Base-by-base conservation (phyloP, 306 rosid species). In the Vigna nakashimae region DNA sequence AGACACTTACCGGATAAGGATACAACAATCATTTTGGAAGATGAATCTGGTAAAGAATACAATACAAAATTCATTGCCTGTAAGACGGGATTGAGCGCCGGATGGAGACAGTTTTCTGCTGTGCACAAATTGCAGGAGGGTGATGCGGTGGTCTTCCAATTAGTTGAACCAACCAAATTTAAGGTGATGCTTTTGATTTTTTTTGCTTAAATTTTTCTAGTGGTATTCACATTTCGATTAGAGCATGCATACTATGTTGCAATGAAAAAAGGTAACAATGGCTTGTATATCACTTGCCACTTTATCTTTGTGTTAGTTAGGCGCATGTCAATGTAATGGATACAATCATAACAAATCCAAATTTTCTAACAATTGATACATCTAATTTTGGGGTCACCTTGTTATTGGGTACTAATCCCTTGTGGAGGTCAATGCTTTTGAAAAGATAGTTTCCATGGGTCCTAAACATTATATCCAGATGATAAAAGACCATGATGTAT, bases 21-120 rank as follows among this genome's bases (percentile, higher is more conserved):
- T 83, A 69, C 64, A 48, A 84, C 90, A 11, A 48, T 94, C 50
- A 88, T 78, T 75, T 85, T 94, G 82, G 97, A 90, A 86, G 95
- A 94, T 82, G 96, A 94, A 80, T 80, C 75, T 74, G 96, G 93
- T 57, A 92, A 71, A 84, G 91, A 87, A 50, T 87, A 77, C 78
- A 85, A 80, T 16, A 78, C 79, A 30, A 94, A 94, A 79, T 94
- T 88, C 82, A 87, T 94, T 69, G 98, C 98, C 8, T 87, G 73
- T 77, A 94, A 90, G 86, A 87, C 94, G 17, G 98, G 98, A 64
- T 73, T 94, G 52, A 88, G 98, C 68, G 89, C 98, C 82, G 98
- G 98, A 57, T 94, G 98, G 97, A 92, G 97, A 79, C 98, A 92
- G 80, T 94, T 92, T 82, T 88, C 94, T 73, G 96, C 82, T 72